A percentile compares a stretch with the other conserved stretches of the same genome.
phyloP scores from a whole-genome alignment of 176 grass and related monocot species.

The maize (Zea mays) region Zm-B73-REFERENCE-NAM-5.0 NC_050100.1:13254001-13254500 shows the following conservation, averaged over 20 bases:
- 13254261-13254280: not conserved
- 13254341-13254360: too few relatives aligned
- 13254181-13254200: conserved; percentile 1
- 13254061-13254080: not conserved
- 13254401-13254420: too few relatives aligned
- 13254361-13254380: too few relatives aligned
- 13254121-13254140: not conserved
- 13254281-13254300: too few relatives aligned
- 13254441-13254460: too few relatives aligned
- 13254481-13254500: too few relatives aligned
- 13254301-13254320: too few relatives aligned
- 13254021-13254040: not conserved
- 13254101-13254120: not conserved
- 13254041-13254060: not conserved
- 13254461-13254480: too few relatives aligned
- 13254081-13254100: not conserved
- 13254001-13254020: not conserved
- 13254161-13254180: conserved; percentile 10
- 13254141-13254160: not conserved
- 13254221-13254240: not conserved
- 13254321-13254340: too few relatives aligned
- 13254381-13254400: too few relatives aligned
- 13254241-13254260: conserved; percentile 1
- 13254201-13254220: not conserved
- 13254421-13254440: too few relatives aligned